Evolutionary conservation across 495 filamentous ascomycete species (phyloP).

Genomic region (Annulohypoxylon moriforme): DNA sequence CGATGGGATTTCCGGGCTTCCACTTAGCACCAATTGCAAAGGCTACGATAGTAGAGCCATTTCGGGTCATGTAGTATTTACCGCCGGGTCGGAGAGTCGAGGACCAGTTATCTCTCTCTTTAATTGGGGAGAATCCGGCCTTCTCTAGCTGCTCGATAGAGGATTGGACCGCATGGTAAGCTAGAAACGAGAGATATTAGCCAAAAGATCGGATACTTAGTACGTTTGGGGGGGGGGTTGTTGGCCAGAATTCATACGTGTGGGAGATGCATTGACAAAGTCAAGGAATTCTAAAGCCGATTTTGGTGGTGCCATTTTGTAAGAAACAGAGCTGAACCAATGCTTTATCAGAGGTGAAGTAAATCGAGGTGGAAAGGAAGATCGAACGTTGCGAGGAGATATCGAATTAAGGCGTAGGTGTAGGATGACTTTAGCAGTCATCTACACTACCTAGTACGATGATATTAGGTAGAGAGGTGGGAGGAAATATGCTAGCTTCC

Average conservation of each 20-base stretch:
- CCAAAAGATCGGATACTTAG: not conserved
- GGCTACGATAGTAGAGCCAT: constrained; percentile 91
- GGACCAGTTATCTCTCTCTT: constrained; percentile 92
- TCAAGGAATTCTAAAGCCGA: constrained; percentile 86
- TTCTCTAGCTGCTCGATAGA: constrained; percentile 77
- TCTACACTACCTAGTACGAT: constrained; percentile 9
- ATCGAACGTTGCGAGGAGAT: constrained; percentile 19
- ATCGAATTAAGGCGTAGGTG: constrained; percentile 1
- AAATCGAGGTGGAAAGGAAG: not conserved
- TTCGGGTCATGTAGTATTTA: constrained; percentile 96
- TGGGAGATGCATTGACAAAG: constrained; percentile 95
- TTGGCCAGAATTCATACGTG: no score
- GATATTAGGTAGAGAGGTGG: not conserved
- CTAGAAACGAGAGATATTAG: constrained; percentile 60
- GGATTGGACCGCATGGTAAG: constrained; percentile 91
- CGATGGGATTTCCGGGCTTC: constrained; percentile 92
- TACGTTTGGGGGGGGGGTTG: not conserved
- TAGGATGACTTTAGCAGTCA: constrained; percentile 20
- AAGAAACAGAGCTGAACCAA: constrained; percentile 38
- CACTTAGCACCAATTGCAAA: constrained; percentile 94
- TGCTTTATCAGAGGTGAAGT: not conserved
- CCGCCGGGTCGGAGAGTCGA: constrained; percentile 83
- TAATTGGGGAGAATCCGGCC: constrained; percentile 88
- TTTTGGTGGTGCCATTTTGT: constrained; percentile 68
- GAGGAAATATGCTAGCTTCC: no score